Evolutionary conservation across 192 early-diverging fungal genomes (phyloP).

Genomic region (Linderina pennispora): DNA sequence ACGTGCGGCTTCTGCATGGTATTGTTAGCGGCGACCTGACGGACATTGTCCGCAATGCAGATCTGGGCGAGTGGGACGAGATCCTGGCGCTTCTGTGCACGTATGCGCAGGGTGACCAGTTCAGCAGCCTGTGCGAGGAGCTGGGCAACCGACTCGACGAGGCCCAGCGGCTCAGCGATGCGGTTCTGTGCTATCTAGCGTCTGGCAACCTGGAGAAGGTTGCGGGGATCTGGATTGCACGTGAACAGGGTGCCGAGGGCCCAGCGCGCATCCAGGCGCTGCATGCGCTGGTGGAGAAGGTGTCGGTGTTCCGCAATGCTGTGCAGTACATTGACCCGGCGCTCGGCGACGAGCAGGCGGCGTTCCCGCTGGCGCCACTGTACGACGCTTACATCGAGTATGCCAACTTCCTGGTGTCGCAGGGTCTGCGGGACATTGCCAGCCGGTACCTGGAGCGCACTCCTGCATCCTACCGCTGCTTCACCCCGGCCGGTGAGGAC

Average conservation of each 20-base stretch:
- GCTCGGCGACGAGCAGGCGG: constrained; percentile 32
- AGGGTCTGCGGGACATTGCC: constrained; percentile 72
- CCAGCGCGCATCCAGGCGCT: constrained; percentile 53
- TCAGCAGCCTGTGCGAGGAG: constrained; percentile 59
- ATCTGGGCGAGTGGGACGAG: constrained; percentile 87
- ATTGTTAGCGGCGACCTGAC: constrained; percentile 74
- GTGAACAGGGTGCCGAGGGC: constrained; percentile 22
- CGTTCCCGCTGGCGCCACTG: constrained; percentile 54
- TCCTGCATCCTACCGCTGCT: constrained; percentile 55
- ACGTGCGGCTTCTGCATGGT: constrained; percentile 77
- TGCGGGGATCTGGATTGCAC: constrained; percentile 70
- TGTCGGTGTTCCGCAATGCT: constrained; percentile 88
- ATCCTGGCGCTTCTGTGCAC: constrained; percentile 91
- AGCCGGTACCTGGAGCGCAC: constrained; percentile 72
- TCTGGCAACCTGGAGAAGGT: constrained; percentile 59
- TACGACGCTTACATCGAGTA: constrained; percentile 89
- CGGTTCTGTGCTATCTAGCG: constrained; percentile 55
- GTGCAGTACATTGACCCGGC: constrained; percentile 84
- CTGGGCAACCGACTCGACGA: constrained; percentile 59
- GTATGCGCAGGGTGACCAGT: constrained; percentile 82
- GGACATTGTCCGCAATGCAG: constrained; percentile 72
- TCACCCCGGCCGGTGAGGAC: constrained; percentile 18
- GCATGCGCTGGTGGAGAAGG: constrained; percentile 82
- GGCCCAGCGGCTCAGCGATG: constrained; percentile 10
- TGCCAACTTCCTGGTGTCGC: constrained; percentile 63